Evolutionary conservation across 495 filamentous ascomycete genomes (phyloP).

Genomic region (Xylaria venustula): DNA sequence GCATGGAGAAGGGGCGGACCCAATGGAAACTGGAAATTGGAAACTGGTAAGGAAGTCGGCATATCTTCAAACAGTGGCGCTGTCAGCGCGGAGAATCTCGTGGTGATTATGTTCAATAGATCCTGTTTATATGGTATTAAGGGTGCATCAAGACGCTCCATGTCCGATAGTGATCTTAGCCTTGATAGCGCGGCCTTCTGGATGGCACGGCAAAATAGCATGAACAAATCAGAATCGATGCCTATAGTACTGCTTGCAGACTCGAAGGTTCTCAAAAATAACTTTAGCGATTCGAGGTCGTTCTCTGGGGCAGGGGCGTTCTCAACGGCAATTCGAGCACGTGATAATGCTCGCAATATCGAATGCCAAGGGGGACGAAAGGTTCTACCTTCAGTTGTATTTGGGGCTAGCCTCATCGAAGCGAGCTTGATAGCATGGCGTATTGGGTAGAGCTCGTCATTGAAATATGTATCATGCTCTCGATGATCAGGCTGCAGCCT

Average conservation of each 20-base stretch:
- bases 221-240: conserved; percentile 22
- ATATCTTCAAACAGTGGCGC: neutral
- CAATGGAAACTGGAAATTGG: conserved; percentile 23
- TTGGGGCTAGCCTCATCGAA: conserved; percentile 15
- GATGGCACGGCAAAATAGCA: conserved; percentile 23
- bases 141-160: neutral
- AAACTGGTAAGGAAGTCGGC: neutral
- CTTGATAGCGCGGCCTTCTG: conserved; percentile 21
- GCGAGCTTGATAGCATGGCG: conserved; percentile 28
- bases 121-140: conserved; percentile 3
- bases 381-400: conserved; percentile 25
- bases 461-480: conserved; percentile 9
- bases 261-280: conserved; percentile 18
- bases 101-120: conserved; percentile 6
- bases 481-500: conserved; percentile 21
- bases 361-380: conserved; percentile 25
- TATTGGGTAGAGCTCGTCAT: conserved; percentile 17
- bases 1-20: conserved; percentile 27
- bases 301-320: conserved; percentile 20
- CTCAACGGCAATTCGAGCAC: conserved; percentile 19
- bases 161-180: neutral
- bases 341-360: conserved; percentile 27
- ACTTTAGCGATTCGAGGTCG: conserved; percentile 17
- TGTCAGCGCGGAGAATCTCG: conserved; percentile 18
- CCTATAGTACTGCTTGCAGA: conserved; percentile 11